Evolutionary conservation across 768 basidiomycete genomes (phyloP).

Genomic region (Postia placenta): DNA sequence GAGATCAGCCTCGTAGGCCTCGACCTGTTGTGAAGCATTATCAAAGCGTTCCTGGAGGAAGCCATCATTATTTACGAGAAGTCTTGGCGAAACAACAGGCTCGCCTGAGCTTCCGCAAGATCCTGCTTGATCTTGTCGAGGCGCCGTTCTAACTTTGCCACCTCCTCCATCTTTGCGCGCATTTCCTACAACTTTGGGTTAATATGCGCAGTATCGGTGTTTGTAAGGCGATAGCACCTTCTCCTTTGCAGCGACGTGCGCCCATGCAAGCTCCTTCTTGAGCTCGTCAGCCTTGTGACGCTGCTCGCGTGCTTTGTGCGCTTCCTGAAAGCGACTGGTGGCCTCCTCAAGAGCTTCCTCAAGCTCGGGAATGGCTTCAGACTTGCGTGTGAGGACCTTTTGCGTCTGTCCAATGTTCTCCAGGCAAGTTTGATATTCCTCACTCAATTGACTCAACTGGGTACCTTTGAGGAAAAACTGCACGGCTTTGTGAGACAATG

Average conservation of each 20-base stretch:
- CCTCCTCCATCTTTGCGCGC: conserved; percentile 33
- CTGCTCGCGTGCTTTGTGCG: conserved; percentile 66
- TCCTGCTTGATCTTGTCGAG: conserved; percentile 35
- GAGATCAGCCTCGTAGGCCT: conserved; percentile 32
- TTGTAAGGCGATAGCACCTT: conserved; percentile 34
- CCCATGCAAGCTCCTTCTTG: conserved; percentile 84
- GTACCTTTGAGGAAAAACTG: conserved; percentile 96
- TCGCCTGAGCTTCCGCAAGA: conserved; percentile 34
- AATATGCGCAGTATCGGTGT: conserved; percentile 17
- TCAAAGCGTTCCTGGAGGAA: conserved; percentile 26
- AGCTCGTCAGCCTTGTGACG: conserved; percentile 61
- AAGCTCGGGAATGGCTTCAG: conserved; percentile 75
- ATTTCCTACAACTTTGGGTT: conserved; percentile 33
- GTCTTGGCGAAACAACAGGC: neutral
- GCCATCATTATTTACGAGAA: neutral
- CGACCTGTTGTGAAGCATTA: conserved; percentile 30
- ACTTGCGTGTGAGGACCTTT: conserved; percentile 63
- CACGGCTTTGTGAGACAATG: neutral
- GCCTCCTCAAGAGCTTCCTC: conserved; percentile 52
- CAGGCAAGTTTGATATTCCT: conserved; percentile 77
- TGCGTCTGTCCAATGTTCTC: conserved; percentile 67
- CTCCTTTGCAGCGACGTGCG: conserved; percentile 71
- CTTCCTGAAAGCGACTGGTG: conserved; percentile 58
- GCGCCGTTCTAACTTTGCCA: conserved; percentile 32
- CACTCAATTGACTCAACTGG: conserved; percentile 78